Base-by-base conservation (phyloP, 306 rosid species). In the Rubus parviflorus region DNA sequence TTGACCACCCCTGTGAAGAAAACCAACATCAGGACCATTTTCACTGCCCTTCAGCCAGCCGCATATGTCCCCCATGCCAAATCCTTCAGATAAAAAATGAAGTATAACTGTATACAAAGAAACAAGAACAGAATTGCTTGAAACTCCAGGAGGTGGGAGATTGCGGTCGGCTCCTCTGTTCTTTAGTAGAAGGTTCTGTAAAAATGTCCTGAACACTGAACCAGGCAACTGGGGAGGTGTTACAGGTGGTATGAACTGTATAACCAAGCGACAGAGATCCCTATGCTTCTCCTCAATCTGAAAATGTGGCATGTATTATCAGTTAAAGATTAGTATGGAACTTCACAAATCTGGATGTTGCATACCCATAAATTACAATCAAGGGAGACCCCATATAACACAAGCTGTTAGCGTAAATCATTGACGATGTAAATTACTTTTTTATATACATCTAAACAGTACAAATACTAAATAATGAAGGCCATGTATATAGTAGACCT, bases 241-340 rank as follows among this genome's bases (percentile, higher is more conserved):
- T 3, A 87, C 80, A 52, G 98, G 98, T 17, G 99, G 99, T 76
- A 92, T 89, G 80, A 92, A 95, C 77, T 88, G 99, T 82, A 95
- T 95, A 81, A 95, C 99, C 71, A 95, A 79, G 82, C 82, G 86
- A 74, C 99, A 95, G 16, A 95, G 99, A 77, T 87, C 96, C 88
- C 97, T 93, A 74, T 90, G 99, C 89, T 92, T 95, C 92, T 92
- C 97, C 86, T 95, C 99, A 76, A 92, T 88, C 99, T 95, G 84
- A 79, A 82, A 60, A 78, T 15, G 67, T 63, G 83, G 62, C 35
- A 66, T 47, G 49, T 61, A 20, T 23, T 41, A 73, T 63, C 68
- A 79, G 46, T 23, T 71, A 37, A 56, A 70, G 75, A 77, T 56
- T 54, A 67, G n/a, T 76, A 11, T 20, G 52, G 40, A 65, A 82